Evolutionary conservation across 192 early-diverging fungal species (phyloP).

Genomic region (Jimgerdemannia lactiflua): DNA sequence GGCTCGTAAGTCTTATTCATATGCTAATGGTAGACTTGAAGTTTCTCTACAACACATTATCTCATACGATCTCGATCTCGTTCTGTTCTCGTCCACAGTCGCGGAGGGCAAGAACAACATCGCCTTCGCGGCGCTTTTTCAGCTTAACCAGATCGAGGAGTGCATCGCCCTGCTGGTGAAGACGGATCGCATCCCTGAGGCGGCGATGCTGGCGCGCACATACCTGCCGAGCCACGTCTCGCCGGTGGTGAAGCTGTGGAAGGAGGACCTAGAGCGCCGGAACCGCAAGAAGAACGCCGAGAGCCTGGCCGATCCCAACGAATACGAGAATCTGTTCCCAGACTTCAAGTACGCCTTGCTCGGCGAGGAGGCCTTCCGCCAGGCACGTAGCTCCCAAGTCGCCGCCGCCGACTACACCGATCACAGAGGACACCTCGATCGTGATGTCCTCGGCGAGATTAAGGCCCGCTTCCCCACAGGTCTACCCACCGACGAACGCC

Average conservation of each 20-base stretch:
- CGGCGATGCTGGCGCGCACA: constrained; percentile 90
- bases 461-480: constrained; percentile 37
- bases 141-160: constrained; percentile 71
- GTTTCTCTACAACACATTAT: neutral
- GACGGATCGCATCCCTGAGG: constrained; percentile 91
- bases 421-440: constrained; percentile 52
- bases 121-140: constrained; percentile 81
- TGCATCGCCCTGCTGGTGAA: constrained; percentile 85
- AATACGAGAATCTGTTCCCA: constrained; percentile 87
- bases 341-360: constrained; percentile 44
- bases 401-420: constrained; percentile 53
- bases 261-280: constrained; percentile 59
- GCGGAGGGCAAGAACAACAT: constrained; percentile 86
- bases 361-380: constrained; percentile 44
- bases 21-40: neutral
- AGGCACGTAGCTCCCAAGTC: constrained; percentile 20
- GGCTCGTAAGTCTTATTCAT: constrained; percentile 44
- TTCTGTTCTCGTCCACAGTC: constrained; percentile 21
- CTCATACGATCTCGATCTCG: constrained; percentile 15
- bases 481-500: constrained; percentile 10
- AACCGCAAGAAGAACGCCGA: constrained; percentile 84
- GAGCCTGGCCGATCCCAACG: constrained; percentile 80
- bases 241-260: constrained; percentile 76
- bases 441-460: constrained; percentile 57
- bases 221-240: constrained; percentile 78